Conservation (phyloP, 345 rosid genomes). For the Mangifera indica region DNA sequence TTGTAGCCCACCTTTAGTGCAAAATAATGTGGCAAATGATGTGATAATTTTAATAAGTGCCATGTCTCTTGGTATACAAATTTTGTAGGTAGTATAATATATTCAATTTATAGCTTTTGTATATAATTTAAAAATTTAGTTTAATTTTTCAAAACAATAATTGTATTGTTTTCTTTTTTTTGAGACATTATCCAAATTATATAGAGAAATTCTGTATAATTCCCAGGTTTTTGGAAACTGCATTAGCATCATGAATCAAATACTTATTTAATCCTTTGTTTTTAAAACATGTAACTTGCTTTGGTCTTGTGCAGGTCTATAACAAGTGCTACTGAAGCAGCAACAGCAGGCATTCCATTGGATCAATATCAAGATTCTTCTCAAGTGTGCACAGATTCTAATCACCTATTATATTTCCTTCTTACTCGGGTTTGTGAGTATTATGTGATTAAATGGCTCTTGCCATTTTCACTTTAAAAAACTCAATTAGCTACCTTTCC, state of each 20-base stretch:
- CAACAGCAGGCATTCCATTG: constrained; percentile 66
- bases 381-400: constrained; percentile 42
- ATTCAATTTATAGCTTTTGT: too few species aligned
- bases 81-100: too few species aligned
- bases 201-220: too few species aligned
- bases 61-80: too few species aligned
- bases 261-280: not conserved
- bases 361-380: constrained; percentile 42
- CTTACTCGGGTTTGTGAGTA: constrained; percentile 17
- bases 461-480: not conserved
- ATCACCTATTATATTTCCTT: constrained; percentile 18
- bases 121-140: too few species aligned
- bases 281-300: not conserved
- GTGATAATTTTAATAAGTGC: too few species aligned
- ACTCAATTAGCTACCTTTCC: not conserved
- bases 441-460: not conserved
- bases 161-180: too few species aligned
- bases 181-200: too few species aligned
- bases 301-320: constrained; percentile 47
- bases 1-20: too few species aligned
- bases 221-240: not conserved
- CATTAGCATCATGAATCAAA: not conserved
- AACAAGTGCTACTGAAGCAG: constrained; percentile 69
- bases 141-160: too few species aligned
- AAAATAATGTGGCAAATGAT: too few species aligned